These are phyloP conservation scores for Naumovozyma baii DNA, from an alignment of 805 yeast species.

Conservation along the genomic window DNA sequence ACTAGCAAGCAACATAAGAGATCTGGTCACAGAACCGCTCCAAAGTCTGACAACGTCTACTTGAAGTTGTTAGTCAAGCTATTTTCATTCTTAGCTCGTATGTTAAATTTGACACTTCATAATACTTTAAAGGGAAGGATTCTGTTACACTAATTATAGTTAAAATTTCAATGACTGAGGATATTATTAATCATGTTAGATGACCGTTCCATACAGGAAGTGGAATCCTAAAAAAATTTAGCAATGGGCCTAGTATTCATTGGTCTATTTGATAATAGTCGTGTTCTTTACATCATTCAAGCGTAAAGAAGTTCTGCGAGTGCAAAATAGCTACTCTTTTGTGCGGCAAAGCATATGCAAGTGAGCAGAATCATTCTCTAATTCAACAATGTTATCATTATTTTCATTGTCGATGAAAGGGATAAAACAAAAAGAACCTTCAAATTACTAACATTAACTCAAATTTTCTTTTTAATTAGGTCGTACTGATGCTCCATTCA, in stretches of 20 bases:
- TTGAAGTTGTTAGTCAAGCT: constrained; percentile 94
- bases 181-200: background rate
- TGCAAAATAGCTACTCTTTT: constrained; percentile 20
- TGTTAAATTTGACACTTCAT: constrained; percentile 32
- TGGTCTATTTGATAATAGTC: too few species aligned
- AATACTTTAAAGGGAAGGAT: constrained; percentile 1
- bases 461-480: constrained; percentile 36
- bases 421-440: background rate
- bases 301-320: constrained; percentile 44
- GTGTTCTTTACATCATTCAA: constrained; percentile 99
- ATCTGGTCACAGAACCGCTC: constrained; percentile 96
- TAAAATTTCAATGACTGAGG: background rate
- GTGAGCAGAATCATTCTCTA: constrained; percentile 41
- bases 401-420: background rate
- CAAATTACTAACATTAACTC: constrained; percentile 28
- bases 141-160: background rate
- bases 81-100: constrained; percentile 99
- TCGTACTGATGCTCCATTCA: constrained; percentile 98
- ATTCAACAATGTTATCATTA: background rate
- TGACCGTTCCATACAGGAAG: background rate
- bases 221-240: background rate
- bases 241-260: too few species aligned
- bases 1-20: constrained; percentile 92
- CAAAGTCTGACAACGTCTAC: constrained; percentile 99
- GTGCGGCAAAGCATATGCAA: constrained; percentile 26